Conservation (phyloP, 768 basidiomycete species). For the Auricularia sp. region DNA sequence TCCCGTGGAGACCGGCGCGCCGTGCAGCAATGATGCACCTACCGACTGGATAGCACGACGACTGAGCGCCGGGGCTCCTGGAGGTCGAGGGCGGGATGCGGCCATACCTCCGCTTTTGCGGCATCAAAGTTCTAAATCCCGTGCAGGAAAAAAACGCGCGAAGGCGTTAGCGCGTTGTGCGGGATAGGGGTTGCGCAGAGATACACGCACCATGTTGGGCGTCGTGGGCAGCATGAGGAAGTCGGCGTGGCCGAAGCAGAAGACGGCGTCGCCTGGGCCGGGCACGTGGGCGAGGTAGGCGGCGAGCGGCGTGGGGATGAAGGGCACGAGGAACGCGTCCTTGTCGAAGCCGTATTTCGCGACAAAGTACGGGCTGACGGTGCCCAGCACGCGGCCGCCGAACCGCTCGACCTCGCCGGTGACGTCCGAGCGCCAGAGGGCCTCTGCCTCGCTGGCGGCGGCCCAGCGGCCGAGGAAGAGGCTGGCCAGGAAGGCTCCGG, state of each 20-base stretch:
- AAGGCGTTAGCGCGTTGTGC: conserved; percentile 20
- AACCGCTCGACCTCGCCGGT: conserved; percentile 3
- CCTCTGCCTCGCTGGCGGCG: conserved; percentile 65
- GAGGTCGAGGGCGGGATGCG: conserved; percentile 70
- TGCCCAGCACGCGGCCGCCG: conserved; percentile 46
- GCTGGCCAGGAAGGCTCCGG: conserved; percentile 63
- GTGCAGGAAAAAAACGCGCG: background rate
- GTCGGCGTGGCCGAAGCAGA: conserved; percentile 78
- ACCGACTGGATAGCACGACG: conserved; percentile 63
- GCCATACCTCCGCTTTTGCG: conserved; percentile 32
- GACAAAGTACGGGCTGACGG: conserved; percentile 62
- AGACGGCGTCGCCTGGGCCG: conserved; percentile 59
- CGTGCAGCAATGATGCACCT: conserved; percentile 8
- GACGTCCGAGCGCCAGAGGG: conserved; percentile 52
- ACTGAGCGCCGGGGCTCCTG: conserved; percentile 64
- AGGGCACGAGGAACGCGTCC: conserved; percentile 43
- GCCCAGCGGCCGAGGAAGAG: conserved; percentile 64
- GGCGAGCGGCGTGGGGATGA: conserved; percentile 69
- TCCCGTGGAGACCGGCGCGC: background rate
- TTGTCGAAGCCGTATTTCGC: conserved; percentile 76
- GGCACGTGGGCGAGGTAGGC: conserved; percentile 71
- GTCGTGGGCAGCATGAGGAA: conserved; percentile 63
- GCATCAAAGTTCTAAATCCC: background rate
- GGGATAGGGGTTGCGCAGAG: conserved; percentile 33
- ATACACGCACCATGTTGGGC: conserved; percentile 5